These are phyloP conservation scores for Termitomyces sp. DNA, from an alignment of 768 basidiomycete genomes.

Conservation along the genomic window DNA sequence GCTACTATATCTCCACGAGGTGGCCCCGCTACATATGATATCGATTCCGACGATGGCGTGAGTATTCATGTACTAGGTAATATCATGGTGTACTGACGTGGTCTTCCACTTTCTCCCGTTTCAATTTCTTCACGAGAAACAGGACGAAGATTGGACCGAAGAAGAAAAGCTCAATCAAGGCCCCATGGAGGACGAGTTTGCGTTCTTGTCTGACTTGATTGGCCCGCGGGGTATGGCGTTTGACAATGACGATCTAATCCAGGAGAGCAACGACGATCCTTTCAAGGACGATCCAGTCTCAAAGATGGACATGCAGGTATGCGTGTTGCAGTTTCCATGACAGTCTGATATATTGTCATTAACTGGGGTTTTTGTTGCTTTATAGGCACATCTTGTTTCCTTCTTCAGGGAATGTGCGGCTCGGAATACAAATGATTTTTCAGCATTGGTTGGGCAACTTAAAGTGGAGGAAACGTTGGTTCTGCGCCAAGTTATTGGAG, in stretches of 20 bases:
- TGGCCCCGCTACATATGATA: constrained; percentile 36
- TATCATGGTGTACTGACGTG: constrained; percentile 4
- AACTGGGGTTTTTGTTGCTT: background rate
- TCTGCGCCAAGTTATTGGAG: constrained; percentile 42
- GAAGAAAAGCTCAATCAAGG: constrained; percentile 64
- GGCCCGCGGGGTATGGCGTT: constrained; percentile 67
- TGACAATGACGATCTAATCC: constrained; percentile 73
- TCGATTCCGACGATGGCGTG: constrained; percentile 77
- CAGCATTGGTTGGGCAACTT: constrained; percentile 57
- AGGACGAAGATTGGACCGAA: constrained; percentile 94
- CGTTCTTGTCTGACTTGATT: constrained; percentile 80
- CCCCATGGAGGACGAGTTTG: constrained; percentile 70
- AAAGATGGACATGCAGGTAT: constrained; percentile 74
- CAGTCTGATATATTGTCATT: background rate
- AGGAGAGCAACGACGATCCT: constrained; percentile 82
- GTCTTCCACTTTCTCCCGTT: background rate
- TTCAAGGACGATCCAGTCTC: constrained; percentile 82
- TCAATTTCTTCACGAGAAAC: background rate
- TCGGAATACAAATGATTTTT: constrained; percentile 59
- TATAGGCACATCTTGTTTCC: constrained; percentile 58
- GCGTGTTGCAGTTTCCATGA: constrained; percentile 4
- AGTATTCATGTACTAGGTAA: constrained; percentile 14
- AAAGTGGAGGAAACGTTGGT: constrained; percentile 67
- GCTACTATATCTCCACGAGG: constrained; percentile 56
- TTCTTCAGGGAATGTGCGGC: constrained; percentile 69